phyloP scores from a whole-genome alignment of 371 early-diverging fungal genomes.

The Mucor saturninus region DNA sequence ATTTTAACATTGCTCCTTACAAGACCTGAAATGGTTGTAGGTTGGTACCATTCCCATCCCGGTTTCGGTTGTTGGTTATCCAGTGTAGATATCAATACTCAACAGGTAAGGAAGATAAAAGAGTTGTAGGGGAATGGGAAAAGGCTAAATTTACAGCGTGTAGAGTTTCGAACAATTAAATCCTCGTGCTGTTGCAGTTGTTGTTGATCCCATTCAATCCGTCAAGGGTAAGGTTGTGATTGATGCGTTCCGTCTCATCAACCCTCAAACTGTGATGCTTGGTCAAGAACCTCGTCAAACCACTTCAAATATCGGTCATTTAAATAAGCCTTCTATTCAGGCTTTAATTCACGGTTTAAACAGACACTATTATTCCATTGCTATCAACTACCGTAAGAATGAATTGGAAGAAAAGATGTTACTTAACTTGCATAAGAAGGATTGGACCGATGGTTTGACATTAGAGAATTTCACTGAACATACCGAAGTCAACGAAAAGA shows the following conservation, averaged over 20 bases:
- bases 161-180: slow-evolving; percentile 95
- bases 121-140: slow-evolving; percentile 20
- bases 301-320: slow-evolving; percentile 99
- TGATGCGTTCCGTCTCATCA: slow-evolving; percentile 99
- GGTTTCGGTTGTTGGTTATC: slow-evolving; percentile 99
- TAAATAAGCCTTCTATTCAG: slow-evolving; percentile 98
- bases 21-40: slow-evolving; percentile 99
- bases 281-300: slow-evolving; percentile 99
- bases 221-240: slow-evolving; percentile 99
- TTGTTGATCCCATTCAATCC: slow-evolving; percentile 99
- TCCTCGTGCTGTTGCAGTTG: slow-evolving; percentile 98
- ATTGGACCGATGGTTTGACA: slow-evolving; percentile 98
- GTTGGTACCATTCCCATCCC: slow-evolving; percentile 99
- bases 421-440: slow-evolving; percentile 97
- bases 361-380: slow-evolving; percentile 99
- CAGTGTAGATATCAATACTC: slow-evolving; percentile 99
- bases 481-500: slow-evolving; percentile 79
- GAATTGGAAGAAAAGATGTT: slow-evolving; percentile 99
- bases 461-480: slow-evolving; percentile 86
- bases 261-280: slow-evolving; percentile 86
- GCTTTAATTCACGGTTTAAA: slow-evolving; percentile 99
- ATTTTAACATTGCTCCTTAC: not conserved
- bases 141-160: not conserved
- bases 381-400: slow-evolving; percentile 99
- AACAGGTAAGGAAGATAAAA: slow-evolving; percentile 70